phyloP scores from a whole-genome alignment of 441 rosid species.

The Erodium moschatum region DNA sequence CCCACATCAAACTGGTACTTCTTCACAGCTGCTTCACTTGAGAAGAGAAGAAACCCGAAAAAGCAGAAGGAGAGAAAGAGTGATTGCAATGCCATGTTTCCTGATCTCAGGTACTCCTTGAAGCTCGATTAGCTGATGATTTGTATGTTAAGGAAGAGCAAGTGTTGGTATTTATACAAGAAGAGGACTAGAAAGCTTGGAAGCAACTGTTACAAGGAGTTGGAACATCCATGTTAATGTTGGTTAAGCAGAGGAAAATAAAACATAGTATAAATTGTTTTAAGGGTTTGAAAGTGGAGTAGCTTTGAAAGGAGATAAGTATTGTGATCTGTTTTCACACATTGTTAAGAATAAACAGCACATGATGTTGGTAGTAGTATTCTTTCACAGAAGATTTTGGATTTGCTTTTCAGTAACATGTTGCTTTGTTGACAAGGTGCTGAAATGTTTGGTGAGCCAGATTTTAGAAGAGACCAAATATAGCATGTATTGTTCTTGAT shows the following conservation, averaged over 20 bases:
- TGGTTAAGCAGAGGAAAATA: conserved; percentile 16
- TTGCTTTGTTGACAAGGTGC: conserved; percentile 18
- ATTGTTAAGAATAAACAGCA: conserved; percentile 4
- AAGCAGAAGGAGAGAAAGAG: conserved; percentile 25
- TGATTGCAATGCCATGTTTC: conserved; percentile 25
- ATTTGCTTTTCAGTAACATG: conserved; percentile 34
- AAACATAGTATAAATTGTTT: background rate
- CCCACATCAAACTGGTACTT: conserved; percentile 28
- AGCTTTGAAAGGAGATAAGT: conserved; percentile 31
- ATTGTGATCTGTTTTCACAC: background rate
- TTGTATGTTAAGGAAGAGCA: background rate
- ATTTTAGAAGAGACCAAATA: background rate
- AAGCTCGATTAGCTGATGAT: background rate
- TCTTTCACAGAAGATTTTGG: background rate
- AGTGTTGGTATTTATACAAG: no score
- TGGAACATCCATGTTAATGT: conserved; percentile 35
- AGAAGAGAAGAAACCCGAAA: conserved; percentile 26
- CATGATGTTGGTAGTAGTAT: background rate
- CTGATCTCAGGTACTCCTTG: background rate
- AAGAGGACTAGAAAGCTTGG: conserved; percentile 19
- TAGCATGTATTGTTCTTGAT: background rate
- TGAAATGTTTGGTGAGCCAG: background rate
- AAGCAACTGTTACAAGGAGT: conserved; percentile 41
- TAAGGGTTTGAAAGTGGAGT: conserved; percentile 21
- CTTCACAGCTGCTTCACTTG: conserved; percentile 37